A percentile compares a stretch with the other conserved stretches of the same genome.
Evolutionary conservation across 1,284 basidiomycete species (phyloP).

Genomic region (Cryptococcus hybrid): DNA sequence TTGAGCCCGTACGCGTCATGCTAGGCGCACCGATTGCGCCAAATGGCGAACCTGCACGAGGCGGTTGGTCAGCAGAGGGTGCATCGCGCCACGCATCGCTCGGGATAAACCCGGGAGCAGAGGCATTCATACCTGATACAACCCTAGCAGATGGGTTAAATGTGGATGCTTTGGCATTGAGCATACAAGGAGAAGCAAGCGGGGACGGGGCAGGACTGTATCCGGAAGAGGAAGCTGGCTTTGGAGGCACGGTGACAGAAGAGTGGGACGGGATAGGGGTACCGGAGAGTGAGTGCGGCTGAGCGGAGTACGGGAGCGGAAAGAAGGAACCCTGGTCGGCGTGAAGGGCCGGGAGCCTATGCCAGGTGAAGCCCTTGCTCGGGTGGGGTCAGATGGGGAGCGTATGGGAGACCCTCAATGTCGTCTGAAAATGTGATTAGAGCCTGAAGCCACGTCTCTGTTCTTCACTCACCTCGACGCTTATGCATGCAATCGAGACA

Average conservation of each 20-base stretch:
- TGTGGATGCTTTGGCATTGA: conserved; percentile 66
- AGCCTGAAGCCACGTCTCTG: conserved; percentile 6
- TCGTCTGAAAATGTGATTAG: conserved; percentile 33
- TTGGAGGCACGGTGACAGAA: not conserved
- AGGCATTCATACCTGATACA: conserved; percentile 22
- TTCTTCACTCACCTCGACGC: conserved; percentile 53
- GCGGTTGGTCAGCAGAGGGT: conserved; percentile 12
- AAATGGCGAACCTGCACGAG: conserved; percentile 40
- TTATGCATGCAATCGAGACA: conserved; percentile 51
- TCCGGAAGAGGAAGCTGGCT: conserved; percentile 56
- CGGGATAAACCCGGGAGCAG: conserved; percentile 57
- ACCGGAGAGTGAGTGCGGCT: conserved; percentile 41
- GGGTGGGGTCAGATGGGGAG: conserved; percentile 40
- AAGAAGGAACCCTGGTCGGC: conserved; percentile 46
- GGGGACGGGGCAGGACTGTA: conserved; percentile 55
- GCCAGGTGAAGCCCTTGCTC: conserved; percentile 33
- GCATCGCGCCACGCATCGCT: conserved; percentile 44
- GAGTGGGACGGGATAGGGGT: conserved; percentile 51
- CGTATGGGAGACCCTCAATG: conserved; percentile 42
- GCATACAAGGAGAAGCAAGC: conserved; percentile 56
- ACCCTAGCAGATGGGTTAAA: conserved; percentile 69
- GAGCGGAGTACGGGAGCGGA: conserved; percentile 43
- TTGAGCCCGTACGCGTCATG: conserved; percentile 61
- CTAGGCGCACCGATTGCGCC: conserved; percentile 54
- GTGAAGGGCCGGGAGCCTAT: conserved; percentile 43